Evolutionary conservation across 2,329 filamentous ascomycete species (phyloP).

Genomic region (Microcyclospora tardicrescens): DNA sequence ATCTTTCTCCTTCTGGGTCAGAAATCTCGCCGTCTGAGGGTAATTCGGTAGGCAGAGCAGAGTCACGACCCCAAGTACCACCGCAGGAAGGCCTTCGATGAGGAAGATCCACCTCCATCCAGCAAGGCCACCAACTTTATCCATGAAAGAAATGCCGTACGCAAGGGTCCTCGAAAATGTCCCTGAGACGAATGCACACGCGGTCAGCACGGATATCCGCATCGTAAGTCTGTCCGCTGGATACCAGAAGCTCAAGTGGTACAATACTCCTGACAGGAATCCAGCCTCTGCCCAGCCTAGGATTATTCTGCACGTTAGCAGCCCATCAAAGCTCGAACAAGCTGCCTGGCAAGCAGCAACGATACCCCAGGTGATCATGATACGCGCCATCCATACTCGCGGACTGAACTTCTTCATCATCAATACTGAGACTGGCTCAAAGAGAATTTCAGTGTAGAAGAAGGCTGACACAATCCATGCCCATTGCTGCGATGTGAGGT

Average conservation of each 20-base stretch:
- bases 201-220: slow-evolving; percentile 24
- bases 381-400: slow-evolving; percentile 15
- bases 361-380: slow-evolving; percentile 17
- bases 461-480: slow-evolving; percentile 23
- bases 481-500: slow-evolving; percentile 20
- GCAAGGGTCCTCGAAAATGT: slow-evolving; percentile 34
- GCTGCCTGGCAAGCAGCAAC: slow-evolving; percentile 16
- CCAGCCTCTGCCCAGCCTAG: slow-evolving; percentile 18
- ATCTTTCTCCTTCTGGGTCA: slow-evolving; percentile 29
- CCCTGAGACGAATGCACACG: slow-evolving; percentile 22
- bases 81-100: slow-evolving; percentile 11
- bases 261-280: slow-evolving; percentile 9
- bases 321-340: slow-evolving; percentile 11
- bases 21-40: slow-evolving; percentile 42
- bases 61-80: slow-evolving; percentile 28
- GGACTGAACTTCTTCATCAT: slow-evolving; percentile 18
- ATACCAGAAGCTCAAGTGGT: slow-evolving; percentile 20
- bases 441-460: slow-evolving; percentile 24
- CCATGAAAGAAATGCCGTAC: slow-evolving; percentile 28
- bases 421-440: slow-evolving; percentile 20
- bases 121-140: slow-evolving; percentile 24
- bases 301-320: slow-evolving; percentile 12
- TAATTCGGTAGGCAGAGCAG: slow-evolving; percentile 43
- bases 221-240: slow-evolving; percentile 21
- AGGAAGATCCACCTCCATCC: slow-evolving; percentile 15